Conservation (phyloP, 31 red algal genomes). For the Asparagopsis taxiformis region DNA sequence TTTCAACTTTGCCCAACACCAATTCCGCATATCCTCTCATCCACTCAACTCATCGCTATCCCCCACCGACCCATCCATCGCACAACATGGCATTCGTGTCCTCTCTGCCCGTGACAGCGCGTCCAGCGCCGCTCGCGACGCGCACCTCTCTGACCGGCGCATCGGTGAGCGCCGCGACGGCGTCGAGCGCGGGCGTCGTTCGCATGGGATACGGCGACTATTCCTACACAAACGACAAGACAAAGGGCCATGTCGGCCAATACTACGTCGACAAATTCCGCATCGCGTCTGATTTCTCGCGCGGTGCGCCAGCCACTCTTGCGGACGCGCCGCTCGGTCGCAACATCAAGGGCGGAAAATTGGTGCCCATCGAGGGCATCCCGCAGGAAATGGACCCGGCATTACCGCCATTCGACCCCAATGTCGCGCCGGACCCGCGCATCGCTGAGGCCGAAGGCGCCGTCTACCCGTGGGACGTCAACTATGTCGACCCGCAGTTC, state of each 20-base stretch:
- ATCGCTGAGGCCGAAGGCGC: constrained; percentile 70
- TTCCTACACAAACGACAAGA: constrained; percentile 69
- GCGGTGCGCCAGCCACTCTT: constrained; percentile 13
- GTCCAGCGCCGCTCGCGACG: constrained; percentile 4
- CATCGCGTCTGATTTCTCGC: constrained; percentile 44
- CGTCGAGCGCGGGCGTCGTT: neutral
- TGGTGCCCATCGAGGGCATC: constrained; percentile 65
- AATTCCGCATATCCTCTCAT: too few species aligned
- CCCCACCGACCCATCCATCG: too few species aligned
- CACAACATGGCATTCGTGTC: constrained; percentile 31
- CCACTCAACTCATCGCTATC: too few species aligned
- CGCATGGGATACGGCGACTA: constrained; percentile 90
- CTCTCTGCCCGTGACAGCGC: neutral
- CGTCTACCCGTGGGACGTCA: constrained; percentile 66
- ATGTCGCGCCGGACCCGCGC: constrained; percentile 57
- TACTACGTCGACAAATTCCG: constrained; percentile 91
- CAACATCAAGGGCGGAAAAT: constrained; percentile 52
- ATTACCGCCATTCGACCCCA: constrained; percentile 6
- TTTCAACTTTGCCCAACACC: too few species aligned
- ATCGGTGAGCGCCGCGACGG: neutral
- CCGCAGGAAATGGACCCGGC: constrained; percentile 57
- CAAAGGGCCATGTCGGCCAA: constrained; percentile 69
- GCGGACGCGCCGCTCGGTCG: constrained; percentile 64
- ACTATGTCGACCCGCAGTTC: constrained; percentile 55
- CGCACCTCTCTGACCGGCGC: neutral